These are phyloP conservation scores for Alternaria brassicicola DNA, from an alignment of 2,329 filamentous ascomycete species.

Conservation along the genomic window DNA sequence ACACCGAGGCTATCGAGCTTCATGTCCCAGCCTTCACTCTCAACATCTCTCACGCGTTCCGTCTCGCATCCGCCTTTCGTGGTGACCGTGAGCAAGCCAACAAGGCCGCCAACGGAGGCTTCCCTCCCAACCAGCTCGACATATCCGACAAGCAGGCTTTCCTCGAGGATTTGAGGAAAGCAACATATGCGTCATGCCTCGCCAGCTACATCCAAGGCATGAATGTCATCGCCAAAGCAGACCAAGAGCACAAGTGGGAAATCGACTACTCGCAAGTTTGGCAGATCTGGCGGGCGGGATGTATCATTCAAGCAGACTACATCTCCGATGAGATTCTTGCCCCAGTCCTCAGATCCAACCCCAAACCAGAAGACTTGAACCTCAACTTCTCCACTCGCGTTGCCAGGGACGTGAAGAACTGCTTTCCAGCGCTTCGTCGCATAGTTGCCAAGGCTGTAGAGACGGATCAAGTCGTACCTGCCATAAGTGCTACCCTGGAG, in stretches of 20 bases:
- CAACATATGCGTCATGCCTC: conserved; percentile 67
- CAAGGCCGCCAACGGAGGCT: conserved; percentile 53
- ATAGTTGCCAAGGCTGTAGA: conserved; percentile 62
- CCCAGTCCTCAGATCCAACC: conserved; percentile 48
- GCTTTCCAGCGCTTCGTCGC: conserved; percentile 60
- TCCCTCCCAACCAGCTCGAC: conserved; percentile 47
- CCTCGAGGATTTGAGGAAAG: conserved; percentile 63
- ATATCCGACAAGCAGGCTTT: conserved; percentile 51
- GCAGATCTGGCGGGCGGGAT: conserved; percentile 71
- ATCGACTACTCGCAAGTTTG: conserved; percentile 60
- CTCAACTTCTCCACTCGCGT: conserved; percentile 53
- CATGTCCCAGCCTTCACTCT: conserved; percentile 71
- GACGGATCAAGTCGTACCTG: conserved; percentile 65
- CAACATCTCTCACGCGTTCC: conserved; percentile 66
- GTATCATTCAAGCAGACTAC: conserved; percentile 72
- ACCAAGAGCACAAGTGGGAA: conserved; percentile 65
- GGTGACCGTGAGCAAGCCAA: conserved; percentile 60
- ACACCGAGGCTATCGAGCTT: conserved; percentile 64
- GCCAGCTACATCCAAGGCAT: conserved; percentile 70
- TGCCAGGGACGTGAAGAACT: conserved; percentile 59
- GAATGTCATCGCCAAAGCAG: conserved; percentile 66
- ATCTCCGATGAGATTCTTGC: conserved; percentile 65
- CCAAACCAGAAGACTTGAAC: conserved; percentile 54
- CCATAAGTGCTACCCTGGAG: conserved; percentile 67
- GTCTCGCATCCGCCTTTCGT: conserved; percentile 67